Base-by-base conservation (phyloP, 2,329 filamentous ascomycete genomes). In the Coniella lustricola region DNA sequence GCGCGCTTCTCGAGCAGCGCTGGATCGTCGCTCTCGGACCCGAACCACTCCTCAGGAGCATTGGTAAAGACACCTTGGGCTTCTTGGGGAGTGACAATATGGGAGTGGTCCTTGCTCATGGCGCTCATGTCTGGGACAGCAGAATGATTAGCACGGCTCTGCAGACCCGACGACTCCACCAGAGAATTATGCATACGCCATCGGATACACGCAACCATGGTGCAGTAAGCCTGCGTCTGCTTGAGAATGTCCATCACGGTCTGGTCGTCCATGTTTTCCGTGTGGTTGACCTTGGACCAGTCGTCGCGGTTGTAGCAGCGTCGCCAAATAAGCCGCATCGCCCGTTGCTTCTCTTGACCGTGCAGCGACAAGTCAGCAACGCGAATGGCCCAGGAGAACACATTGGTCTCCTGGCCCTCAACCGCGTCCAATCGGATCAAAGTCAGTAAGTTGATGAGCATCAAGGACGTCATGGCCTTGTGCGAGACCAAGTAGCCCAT, bases 231-330 rank as follows among this genome's bases (percentile, higher is more conserved):
- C 22, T 82, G 74, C 3, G 89, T 95, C 49, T 75, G 68, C 29
- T 72, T 70, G 21, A 94, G 67, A 16, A 78, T 71, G 22, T 76
- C 73, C 46, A 82, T 72, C 22, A 89, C 77, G 53, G 86, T 76
- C 3, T 71, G 68, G 59, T 95, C 90, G 49, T 81, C 80, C 61
- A 87, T 85, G 51, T 84, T 74, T 41, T 84, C 80, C 1, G 86
- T 91, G 56, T 87, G 81, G 60, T 93, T 91, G 61, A 94, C 77
- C 50, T 71, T 73, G 21, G 77, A 71, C 93, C 93, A 98, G 61
- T 96, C 81, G 63, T 96, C 90, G 43, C 83, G 81, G 56, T 91
- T 76, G 59, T 86, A 86, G 53, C 89, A 84, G 46, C 93, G 81
- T 61, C 93, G 85, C 93, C 93, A 98, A 54, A 97, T 87, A 34